These are phyloP conservation scores for Hyphodiscus hymeniophilus DNA, from an alignment of 495 filamentous ascomycete genomes.

Conservation along the genomic window DNA sequence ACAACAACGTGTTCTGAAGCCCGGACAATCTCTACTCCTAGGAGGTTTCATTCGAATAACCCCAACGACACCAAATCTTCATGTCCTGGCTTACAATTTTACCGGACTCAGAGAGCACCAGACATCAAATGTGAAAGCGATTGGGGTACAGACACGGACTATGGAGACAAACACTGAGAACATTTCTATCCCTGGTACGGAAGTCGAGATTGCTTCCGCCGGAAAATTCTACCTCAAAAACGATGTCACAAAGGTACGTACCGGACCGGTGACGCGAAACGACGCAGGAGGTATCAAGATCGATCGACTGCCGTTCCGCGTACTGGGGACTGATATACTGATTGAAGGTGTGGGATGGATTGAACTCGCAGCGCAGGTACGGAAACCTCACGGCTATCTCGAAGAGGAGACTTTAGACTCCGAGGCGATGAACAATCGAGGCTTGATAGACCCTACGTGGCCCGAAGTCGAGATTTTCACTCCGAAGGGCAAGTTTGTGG, in stretches of 20 bases:
- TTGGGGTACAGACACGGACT: slow-evolving; percentile 51
- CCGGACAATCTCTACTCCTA: slow-evolving; percentile 75
- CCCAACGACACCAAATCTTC: slow-evolving; percentile 50
- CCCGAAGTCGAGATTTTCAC: slow-evolving; percentile 79
- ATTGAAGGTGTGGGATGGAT: slow-evolving; percentile 92
- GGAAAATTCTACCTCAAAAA: slow-evolving; percentile 66
- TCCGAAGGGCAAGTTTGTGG: slow-evolving; percentile 73
- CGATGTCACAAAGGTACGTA: slow-evolving; percentile 69
- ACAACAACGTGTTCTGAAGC: slow-evolving; percentile 60
- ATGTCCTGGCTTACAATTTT: slow-evolving; percentile 72
- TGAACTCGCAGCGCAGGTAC: slow-evolving; percentile 75
- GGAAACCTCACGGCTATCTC: slow-evolving; percentile 29
- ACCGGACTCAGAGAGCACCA: slow-evolving; percentile 64
- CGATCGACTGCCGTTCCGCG: slow-evolving; percentile 62
- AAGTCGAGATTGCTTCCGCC: slow-evolving; percentile 51
- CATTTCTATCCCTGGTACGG: slow-evolving; percentile 50
- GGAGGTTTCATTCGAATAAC: slow-evolving; percentile 88
- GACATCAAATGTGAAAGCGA: slow-evolving; percentile 70
- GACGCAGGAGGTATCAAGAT: slow-evolving; percentile 42
- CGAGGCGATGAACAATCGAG: slow-evolving; percentile 11
- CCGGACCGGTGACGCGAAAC: slow-evolving; percentile 49
- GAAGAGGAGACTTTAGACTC: not conserved
- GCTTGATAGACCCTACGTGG: slow-evolving; percentile 16
- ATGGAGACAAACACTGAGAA: slow-evolving; percentile 45
- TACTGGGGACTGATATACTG: slow-evolving; percentile 74